A percentile compares a stretch with the other conserved stretches of the same genome.
Conservation (phyloP, 2,329 filamentous ascomycete genomes). For the Alternaria gaisen region DNA sequence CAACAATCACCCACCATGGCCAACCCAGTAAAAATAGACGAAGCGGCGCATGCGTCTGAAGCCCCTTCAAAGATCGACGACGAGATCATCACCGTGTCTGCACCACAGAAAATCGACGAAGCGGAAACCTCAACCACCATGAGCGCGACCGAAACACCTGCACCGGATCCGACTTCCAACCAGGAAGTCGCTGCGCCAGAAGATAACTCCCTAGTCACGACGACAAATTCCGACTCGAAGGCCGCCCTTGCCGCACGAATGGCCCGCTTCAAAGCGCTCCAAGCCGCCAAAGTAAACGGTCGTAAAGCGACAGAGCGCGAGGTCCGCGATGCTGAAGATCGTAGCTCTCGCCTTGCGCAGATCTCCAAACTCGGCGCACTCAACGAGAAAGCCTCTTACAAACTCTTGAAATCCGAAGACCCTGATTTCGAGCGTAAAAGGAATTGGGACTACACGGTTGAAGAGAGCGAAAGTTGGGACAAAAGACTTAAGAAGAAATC, state of each 20-base stretch:
- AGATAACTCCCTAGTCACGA: conserved; percentile 8
- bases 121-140: conserved; percentile 10
- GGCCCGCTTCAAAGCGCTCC: conserved; percentile 86
- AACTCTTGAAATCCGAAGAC: conserved; percentile 90
- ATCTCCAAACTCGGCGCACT: conserved; percentile 83
- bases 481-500: conserved; percentile 86
- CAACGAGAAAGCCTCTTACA: conserved; percentile 87
- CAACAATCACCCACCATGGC: conserved; percentile 30
- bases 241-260: conserved; percentile 48
- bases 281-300: conserved; percentile 69
- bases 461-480: conserved; percentile 95
- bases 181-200: conserved; percentile 10
- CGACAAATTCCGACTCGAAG: conserved; percentile 34
- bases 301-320: conserved; percentile 69
- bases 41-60: neutral
- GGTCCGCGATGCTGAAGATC: conserved; percentile 49
- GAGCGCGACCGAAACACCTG: conserved; percentile 11
- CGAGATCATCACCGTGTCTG: neutral
- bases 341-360: conserved; percentile 56
- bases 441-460: conserved; percentile 98
- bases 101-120: conserved; percentile 5
- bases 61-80: neutral
- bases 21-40: conserved; percentile 26
- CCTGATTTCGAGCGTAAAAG: conserved; percentile 97
- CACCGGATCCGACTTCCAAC: conserved; percentile 10